Evolutionary conservation across 257 asterid species (phyloP).

Genomic region (Lithospermum erythrorhizon): DNA sequence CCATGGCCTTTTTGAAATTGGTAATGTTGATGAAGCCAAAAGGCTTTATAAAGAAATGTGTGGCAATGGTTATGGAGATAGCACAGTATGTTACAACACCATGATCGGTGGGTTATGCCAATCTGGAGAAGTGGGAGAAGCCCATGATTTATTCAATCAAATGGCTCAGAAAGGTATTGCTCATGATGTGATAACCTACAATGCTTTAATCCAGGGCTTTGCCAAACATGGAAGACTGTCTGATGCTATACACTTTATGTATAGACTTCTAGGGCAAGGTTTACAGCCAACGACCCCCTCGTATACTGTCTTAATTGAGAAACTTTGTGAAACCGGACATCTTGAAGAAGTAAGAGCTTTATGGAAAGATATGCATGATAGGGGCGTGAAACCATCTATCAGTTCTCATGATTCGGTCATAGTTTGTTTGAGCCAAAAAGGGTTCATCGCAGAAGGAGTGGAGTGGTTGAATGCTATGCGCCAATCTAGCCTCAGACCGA

Average conservation of each 20-base stretch:
- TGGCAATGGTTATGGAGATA: conserved; percentile 34
- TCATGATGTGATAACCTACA: conserved; percentile 35
- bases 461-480: conserved; percentile 38
- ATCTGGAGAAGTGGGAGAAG: conserved; percentile 39
- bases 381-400: conserved; percentile 31
- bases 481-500: conserved; percentile 31
- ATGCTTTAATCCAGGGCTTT: conserved; percentile 44
- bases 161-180: conserved; percentile 39
- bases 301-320: conserved; percentile 25
- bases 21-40: conserved; percentile 45
- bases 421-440: conserved; percentile 37
- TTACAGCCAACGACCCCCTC: conserved; percentile 38
- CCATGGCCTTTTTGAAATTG: conserved; percentile 39
- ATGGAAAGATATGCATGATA: conserved; percentile 44
- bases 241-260: conserved; percentile 25
- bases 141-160: conserved; percentile 34
- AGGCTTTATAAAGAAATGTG: conserved; percentile 53
- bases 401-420: conserved; percentile 30
- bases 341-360: conserved; percentile 41
- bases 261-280: conserved; percentile 36
- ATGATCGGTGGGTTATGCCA: conserved; percentile 51
- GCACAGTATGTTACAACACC: conserved; percentile 39
- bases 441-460: conserved; percentile 30
- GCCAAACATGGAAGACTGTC: conserved; percentile 27
- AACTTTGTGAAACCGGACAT: conserved; percentile 36